Evolutionary conservation across 441 rosid genomes (phyloP).

Genomic region (Arabidopsis lyrata): DNA sequence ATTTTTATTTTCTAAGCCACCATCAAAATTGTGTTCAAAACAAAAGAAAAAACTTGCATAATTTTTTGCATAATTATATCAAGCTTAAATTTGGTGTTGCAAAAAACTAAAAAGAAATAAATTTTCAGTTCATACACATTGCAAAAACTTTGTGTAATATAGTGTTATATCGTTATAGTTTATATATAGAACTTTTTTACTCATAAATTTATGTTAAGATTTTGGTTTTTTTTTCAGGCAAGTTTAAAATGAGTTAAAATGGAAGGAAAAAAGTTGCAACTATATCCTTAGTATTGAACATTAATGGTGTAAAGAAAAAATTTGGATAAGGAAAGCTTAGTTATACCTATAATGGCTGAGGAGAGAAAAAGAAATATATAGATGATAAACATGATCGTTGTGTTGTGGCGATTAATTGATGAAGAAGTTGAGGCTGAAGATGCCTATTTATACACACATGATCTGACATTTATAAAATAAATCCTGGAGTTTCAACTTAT

Average conservation of each 20-base stretch:
- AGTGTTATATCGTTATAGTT: background rate
- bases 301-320: background rate
- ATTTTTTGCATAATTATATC: background rate
- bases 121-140: too few species aligned
- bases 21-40: background rate
- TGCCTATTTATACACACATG: constrained; percentile 14
- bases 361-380: constrained; percentile 24
- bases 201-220: background rate
- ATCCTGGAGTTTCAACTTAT: too few species aligned
- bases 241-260: background rate
- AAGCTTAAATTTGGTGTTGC: too few species aligned
- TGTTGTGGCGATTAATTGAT: background rate
- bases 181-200: too few species aligned
- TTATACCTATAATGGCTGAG: constrained; percentile 30
- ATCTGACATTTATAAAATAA: too few species aligned
- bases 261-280: background rate
- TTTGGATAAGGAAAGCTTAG: background rate
- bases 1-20: background rate
- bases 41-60: background rate
- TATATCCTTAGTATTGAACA: background rate
- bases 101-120: too few species aligned
- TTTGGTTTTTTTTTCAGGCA: background rate
- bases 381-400: constrained; percentile 15
- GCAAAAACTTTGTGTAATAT: background rate
- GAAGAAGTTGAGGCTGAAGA: background rate